Percentiles rank a stretch among this genome's conserved stretches.
Conservation (phyloP, 2,329 filamentous ascomycete genomes). For the Podosphaera fusca region DNA sequence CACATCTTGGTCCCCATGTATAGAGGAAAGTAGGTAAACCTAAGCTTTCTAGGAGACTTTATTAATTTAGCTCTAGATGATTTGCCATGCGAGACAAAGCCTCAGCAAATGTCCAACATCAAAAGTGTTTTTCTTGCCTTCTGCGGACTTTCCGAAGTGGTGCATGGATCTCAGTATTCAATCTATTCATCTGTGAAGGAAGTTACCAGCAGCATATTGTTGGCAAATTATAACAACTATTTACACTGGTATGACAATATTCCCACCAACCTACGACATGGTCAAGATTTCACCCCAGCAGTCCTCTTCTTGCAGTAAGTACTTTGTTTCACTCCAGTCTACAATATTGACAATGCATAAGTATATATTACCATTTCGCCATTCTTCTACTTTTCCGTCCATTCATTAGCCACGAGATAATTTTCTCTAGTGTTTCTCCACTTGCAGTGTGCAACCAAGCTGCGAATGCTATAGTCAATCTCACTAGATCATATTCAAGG, state of each 20-base stretch:
- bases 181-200: constrained; percentile 47
- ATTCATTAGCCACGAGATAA: constrained; percentile 19
- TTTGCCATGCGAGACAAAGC: no score
- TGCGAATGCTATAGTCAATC: constrained; percentile 16
- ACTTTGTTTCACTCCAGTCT: neutral
- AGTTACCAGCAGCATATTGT: constrained; percentile 37
- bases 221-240: constrained; percentile 43
- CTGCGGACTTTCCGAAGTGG: constrained; percentile 48
- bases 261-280: constrained; percentile 37
- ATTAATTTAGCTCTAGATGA: neutral
- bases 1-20: constrained; percentile 22
- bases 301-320: constrained; percentile 54
- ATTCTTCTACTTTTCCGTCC: constrained; percentile 55
- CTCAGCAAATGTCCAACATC: constrained; percentile 23
- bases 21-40: constrained; percentile 12
- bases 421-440: constrained; percentile 11
- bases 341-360: constrained; percentile 12
- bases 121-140: constrained; percentile 45
- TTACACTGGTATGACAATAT: constrained; percentile 48
- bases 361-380: constrained; percentile 48
- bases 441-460: constrained; percentile 15
- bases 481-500: constrained; percentile 14
- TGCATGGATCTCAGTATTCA: constrained; percentile 34
- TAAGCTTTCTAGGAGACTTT: neutral
- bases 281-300: constrained; percentile 48